These are phyloP conservation scores for Nicotiana tomentosiformis DNA, from an alignment of 257 asterid genomes.

Conservation along the genomic window DNA sequence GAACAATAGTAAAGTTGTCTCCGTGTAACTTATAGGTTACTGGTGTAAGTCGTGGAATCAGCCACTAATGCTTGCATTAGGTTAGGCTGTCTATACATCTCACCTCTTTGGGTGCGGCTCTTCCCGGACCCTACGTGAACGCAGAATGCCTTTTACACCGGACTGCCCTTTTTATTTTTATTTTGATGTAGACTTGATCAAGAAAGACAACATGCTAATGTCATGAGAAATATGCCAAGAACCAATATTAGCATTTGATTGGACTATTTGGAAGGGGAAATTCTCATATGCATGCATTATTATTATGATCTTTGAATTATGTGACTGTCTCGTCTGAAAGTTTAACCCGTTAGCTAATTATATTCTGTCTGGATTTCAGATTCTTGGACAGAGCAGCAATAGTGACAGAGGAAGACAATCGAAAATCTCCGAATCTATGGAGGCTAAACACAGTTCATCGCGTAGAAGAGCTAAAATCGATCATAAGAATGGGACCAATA, in stretches of 20 bases:
- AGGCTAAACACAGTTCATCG: slow-evolving; percentile 73
- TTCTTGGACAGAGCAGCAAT: slow-evolving; percentile 76
- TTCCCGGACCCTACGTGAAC: too few relatives aligned
- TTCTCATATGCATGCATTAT: not conserved
- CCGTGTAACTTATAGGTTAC: too few relatives aligned
- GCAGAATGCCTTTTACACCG: fast-evolving
- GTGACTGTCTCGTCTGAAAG: not conserved
- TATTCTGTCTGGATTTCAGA: slow-evolving; percentile 23
- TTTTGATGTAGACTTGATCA: not conserved
- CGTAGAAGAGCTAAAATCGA: slow-evolving; percentile 75
- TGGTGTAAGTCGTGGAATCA: too few relatives aligned
- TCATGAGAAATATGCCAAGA: not conserved
- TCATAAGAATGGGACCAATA: slow-evolving; percentile 85
- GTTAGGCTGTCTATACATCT: too few relatives aligned
- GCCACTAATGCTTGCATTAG: too few relatives aligned
- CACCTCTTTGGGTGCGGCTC: too few relatives aligned
- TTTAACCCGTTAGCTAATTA: not conserved
- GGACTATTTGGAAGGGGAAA: not conserved
- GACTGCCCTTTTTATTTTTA: too few relatives aligned
- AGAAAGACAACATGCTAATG: not conserved
- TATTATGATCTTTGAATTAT: not conserved
- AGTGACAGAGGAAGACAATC: slow-evolving; percentile 46
- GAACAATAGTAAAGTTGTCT: too few relatives aligned
- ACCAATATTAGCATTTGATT: not conserved
- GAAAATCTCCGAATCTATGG: slow-evolving; percentile 59